Conservation (phyloP, 23 red algal genomes). For the Gracilaria gracilis region DNA sequence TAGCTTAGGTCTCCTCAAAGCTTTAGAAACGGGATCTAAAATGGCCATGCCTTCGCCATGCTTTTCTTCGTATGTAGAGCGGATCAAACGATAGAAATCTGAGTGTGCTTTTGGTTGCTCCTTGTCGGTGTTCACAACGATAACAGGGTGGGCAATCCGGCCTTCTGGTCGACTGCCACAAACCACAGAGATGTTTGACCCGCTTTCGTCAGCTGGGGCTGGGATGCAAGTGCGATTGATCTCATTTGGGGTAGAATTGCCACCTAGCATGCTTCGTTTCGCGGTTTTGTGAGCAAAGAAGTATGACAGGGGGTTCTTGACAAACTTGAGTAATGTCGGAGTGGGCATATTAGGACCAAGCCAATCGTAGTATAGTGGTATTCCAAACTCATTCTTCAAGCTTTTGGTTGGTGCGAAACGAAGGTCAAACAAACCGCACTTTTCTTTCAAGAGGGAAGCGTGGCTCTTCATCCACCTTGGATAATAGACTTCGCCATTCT, state of each 20-base stretch:
- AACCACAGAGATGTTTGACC: constrained; percentile 3
- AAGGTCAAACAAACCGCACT: constrained; percentile 46
- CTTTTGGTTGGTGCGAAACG: constrained; percentile 41
- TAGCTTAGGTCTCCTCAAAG: constrained; percentile 18
- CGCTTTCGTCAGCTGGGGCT: background rate
- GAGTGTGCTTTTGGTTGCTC: constrained; percentile 27
- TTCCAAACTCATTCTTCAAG: constrained; percentile 43
- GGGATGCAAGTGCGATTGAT: constrained; percentile 32
- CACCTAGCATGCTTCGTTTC: constrained; percentile 4
- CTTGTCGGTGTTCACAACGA: constrained; percentile 28
- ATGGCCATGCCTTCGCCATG: constrained; percentile 38
- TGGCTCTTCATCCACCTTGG: constrained; percentile 52
- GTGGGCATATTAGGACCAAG: constrained; percentile 51
- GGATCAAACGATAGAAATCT: constrained; percentile 21
- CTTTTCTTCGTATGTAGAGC: constrained; percentile 8
- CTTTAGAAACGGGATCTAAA: constrained; percentile 35
- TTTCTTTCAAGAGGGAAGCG: constrained; percentile 9
- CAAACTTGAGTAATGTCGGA: constrained; percentile 36
- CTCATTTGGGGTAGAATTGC: background rate
- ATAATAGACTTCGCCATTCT: constrained; percentile 9
- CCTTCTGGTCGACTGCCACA: constrained; percentile 51
- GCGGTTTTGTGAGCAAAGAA: constrained; percentile 47
- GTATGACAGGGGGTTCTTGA: constrained; percentile 35
- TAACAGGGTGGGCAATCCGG: constrained; percentile 38
- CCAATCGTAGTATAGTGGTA: constrained; percentile 42